Conservation (phyloP, 2,329 filamentous ascomycete species). For the Alternaria hordeiaustralica region DNA sequence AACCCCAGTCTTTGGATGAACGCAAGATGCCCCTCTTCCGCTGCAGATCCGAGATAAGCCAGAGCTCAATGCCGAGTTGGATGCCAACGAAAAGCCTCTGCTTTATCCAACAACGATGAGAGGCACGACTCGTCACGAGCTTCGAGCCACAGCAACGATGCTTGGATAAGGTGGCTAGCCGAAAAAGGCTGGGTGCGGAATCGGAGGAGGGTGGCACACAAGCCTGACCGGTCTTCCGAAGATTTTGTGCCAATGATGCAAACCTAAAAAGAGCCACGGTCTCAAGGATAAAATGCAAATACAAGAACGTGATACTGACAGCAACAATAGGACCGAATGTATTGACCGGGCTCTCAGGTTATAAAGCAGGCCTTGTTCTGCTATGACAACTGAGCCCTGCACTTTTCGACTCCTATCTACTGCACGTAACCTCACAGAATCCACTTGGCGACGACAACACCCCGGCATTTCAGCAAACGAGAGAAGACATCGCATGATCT, state of each 20-base stretch:
- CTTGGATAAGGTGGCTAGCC: neutral
- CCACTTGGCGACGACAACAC: neutral
- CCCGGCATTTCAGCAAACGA: constrained; percentile 6
- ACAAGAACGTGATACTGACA: constrained; percentile 8
- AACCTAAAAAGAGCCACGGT: constrained; percentile 2
- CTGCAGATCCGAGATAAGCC: neutral
- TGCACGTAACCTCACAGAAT: constrained; percentile 5
- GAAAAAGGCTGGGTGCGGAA: neutral
- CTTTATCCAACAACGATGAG: neutral
- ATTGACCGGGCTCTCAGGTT: constrained; percentile 23
- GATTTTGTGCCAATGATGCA: neutral
- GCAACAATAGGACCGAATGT: constrained; percentile 19
- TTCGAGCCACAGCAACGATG: neutral
- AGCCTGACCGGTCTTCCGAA: neutral
- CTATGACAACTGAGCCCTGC: neutral
- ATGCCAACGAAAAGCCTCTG: neutral
- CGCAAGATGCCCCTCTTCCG: neutral
- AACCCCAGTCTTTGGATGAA: neutral
- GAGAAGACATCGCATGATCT: constrained; percentile 5
- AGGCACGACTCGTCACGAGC: neutral
- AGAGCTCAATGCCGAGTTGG: neutral
- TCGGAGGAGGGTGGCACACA: neutral
- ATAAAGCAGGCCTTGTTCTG: constrained; percentile 17
- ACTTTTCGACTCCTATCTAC: constrained; percentile 1
- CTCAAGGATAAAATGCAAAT: constrained; percentile 10